Percentiles rank a stretch among this genome's conserved stretches.
Conservation (phyloP, 768 basidiomycete species). For the Sporobolomyces pararoseus region DNA sequence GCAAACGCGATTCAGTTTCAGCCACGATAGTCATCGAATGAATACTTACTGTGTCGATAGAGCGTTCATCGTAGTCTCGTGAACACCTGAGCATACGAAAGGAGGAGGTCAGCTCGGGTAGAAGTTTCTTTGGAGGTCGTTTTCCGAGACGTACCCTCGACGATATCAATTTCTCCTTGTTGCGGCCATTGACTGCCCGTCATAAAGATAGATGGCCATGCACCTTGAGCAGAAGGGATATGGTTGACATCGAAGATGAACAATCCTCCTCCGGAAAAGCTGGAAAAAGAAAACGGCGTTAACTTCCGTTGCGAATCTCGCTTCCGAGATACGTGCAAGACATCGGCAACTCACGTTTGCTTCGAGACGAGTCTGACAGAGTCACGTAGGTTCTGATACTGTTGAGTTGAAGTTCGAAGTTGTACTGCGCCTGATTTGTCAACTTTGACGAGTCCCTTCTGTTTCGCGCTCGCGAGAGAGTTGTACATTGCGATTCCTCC, state of each 20-base stretch:
- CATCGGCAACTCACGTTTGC: slow-evolving; percentile 3
- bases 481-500: slow-evolving; percentile 22
- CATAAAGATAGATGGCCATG: too few relatives aligned
- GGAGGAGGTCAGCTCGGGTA: too few relatives aligned
- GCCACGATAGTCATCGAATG: neutral
- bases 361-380: slow-evolving; percentile 23
- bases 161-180: slow-evolving; percentile 26
- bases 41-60: slow-evolving; percentile 5
- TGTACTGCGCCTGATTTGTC: slow-evolving; percentile 7
- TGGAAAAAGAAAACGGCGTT: neutral
- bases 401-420: slow-evolving; percentile 1
- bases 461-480: slow-evolving; percentile 5
- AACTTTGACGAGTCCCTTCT: slow-evolving; percentile 19
- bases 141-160: slow-evolving; percentile 12
- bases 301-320: too few relatives aligned
- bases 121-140: too few relatives aligned
- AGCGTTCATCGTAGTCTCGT: slow-evolving; percentile 21
- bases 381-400: slow-evolving; percentile 6
- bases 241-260: slow-evolving; percentile 27
- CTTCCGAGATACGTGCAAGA: too few relatives aligned
- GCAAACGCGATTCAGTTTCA: too few relatives aligned
- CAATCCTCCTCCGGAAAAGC: slow-evolving; percentile 10
- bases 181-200: slow-evolving; percentile 19
- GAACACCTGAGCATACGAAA: too few relatives aligned
- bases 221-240: slow-evolving; percentile 11